Conservation (phyloP, 2,329 filamentous ascomycete species). For the Penicillium sp. region DNA sequence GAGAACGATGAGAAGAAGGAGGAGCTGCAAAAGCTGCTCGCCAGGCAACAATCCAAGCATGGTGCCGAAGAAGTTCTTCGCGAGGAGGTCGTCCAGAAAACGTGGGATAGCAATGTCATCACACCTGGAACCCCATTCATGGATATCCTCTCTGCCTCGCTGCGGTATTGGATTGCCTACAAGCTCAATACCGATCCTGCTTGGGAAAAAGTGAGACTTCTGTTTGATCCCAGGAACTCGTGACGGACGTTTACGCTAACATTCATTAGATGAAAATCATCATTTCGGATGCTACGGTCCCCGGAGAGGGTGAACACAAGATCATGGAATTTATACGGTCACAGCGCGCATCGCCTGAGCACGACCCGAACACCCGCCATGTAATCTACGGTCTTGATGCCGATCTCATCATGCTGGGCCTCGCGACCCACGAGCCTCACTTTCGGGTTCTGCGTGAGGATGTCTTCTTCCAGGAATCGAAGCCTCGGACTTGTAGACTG, state of each 20-base stretch:
- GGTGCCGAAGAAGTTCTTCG: constrained; percentile 57
- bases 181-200: constrained; percentile 95
- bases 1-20: constrained; percentile 91
- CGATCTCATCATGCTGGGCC: constrained; percentile 95
- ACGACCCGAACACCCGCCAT: constrained; percentile 94
- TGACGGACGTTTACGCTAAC: constrained; percentile 20
- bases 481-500: constrained; percentile 73
- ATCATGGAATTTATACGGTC: constrained; percentile 98
- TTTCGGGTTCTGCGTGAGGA: constrained; percentile 96
- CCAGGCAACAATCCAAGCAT: constrained; percentile 66
- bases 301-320: constrained; percentile 97
- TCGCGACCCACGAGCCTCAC: constrained; percentile 94
- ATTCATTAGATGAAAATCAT: constrained; percentile 72
- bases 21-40: constrained; percentile 78
- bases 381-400: constrained; percentile 98
- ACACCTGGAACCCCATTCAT: constrained; percentile 98
- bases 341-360: constrained; percentile 81
- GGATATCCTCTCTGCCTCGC: constrained; percentile 83
- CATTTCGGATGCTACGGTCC: constrained; percentile 96
- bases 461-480: constrained; percentile 87
- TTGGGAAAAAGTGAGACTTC: constrained; percentile 65
- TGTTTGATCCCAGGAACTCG: neutral
- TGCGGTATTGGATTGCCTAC: constrained; percentile 96
- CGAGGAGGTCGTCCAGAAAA: constrained; percentile 68
- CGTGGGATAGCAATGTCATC: constrained; percentile 84